Evolutionary conservation across 441 rosid species (phyloP).

Genomic region (Gossypium laxum): DNA sequence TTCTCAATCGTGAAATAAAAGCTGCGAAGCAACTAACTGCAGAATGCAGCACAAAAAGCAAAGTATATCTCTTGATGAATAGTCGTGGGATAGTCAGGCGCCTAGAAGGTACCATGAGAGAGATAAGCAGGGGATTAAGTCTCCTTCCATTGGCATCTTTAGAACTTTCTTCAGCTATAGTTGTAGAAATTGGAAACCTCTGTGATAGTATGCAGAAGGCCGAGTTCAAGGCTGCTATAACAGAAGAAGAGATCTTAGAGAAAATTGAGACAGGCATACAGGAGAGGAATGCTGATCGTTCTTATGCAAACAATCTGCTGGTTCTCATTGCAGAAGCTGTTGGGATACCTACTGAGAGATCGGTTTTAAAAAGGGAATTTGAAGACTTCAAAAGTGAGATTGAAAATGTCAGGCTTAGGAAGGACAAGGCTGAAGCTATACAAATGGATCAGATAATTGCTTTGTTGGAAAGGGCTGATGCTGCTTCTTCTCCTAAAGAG

Average conservation of each 20-base stretch:
- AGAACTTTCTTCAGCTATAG: conserved; percentile 34
- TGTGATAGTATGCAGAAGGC: conserved; percentile 42
- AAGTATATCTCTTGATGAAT: conserved; percentile 51
- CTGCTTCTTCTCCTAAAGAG: conserved; percentile 43
- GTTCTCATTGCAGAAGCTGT: conserved; percentile 48
- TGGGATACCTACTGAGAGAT: conserved; percentile 46
- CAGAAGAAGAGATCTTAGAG: conserved; percentile 50
- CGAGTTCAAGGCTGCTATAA: conserved; percentile 46
- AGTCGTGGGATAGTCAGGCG: conserved; percentile 33
- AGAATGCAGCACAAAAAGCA: conserved; percentile 42
- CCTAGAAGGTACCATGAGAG: conserved; percentile 30
- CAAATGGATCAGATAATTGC: conserved; percentile 65
- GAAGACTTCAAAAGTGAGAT: conserved; percentile 52
- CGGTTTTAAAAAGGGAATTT: conserved; percentile 13
- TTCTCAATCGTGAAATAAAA: conserved; percentile 39
- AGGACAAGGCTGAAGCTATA: conserved; percentile 57
- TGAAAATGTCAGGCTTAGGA: conserved; percentile 45
- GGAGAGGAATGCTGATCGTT: conserved; percentile 46
- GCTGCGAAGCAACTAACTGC: conserved; percentile 36
- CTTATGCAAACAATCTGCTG: conserved; percentile 43
- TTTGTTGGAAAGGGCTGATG: conserved; percentile 60
- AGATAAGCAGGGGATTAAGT: conserved; percentile 41
- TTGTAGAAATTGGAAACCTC: conserved; percentile 33
- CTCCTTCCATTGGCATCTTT: conserved; percentile 48
- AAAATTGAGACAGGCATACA: conserved; percentile 57